Percentiles rank a stretch among this genome's conserved stretches.
Evolutionary conservation across 495 filamentous ascomycete species (phyloP).

Genomic region (Glonium stellatum): DNA sequence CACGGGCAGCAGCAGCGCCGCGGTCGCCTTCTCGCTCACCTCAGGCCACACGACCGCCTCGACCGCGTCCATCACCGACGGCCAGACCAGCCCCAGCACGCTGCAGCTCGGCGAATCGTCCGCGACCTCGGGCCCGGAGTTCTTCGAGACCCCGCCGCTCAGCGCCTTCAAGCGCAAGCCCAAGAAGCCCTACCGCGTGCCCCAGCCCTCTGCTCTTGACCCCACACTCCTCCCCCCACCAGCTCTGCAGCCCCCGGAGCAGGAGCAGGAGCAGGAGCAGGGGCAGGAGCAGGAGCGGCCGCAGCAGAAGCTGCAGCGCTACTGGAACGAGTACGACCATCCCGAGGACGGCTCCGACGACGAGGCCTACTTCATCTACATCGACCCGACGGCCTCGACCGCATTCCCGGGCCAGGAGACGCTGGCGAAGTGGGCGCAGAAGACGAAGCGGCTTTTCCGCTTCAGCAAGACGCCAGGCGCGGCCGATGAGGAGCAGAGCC

Average conservation of each 20-base stretch:
- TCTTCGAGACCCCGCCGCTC: slow-evolving; percentile 15
- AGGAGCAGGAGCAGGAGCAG: no score
- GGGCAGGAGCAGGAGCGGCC: no score
- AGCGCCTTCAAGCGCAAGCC: slow-evolving; percentile 29
- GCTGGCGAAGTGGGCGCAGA: slow-evolving; percentile 7
- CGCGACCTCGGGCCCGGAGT: slow-evolving; percentile 11
- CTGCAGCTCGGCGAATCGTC: slow-evolving; percentile 14
- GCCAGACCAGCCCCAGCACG: slow-evolving; percentile 16
- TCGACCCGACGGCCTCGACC: slow-evolving; percentile 31
- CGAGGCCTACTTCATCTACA: slow-evolving; percentile 37
- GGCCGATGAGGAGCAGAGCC: no score
- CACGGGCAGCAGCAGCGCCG: slow-evolving; percentile 2
- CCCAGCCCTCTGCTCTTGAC: not conserved
- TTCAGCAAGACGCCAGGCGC: not conserved
- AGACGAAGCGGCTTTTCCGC: slow-evolving; percentile 15
- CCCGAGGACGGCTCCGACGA: slow-evolving; percentile 28
- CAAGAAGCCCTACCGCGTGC: slow-evolving; percentile 11
- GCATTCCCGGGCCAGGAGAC: slow-evolving; percentile 26
- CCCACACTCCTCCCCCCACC: no score
- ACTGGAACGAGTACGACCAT: slow-evolving; percentile 40
- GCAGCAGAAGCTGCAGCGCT: no score
- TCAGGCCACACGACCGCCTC: slow-evolving; percentile 18
- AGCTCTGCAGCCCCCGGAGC: no score
- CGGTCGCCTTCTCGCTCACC: not conserved
- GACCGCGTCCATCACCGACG: slow-evolving; percentile 18